These are phyloP conservation scores for Acer yangbiense DNA, from an alignment of 345 rosid species.

Conservation along the genomic window DNA sequence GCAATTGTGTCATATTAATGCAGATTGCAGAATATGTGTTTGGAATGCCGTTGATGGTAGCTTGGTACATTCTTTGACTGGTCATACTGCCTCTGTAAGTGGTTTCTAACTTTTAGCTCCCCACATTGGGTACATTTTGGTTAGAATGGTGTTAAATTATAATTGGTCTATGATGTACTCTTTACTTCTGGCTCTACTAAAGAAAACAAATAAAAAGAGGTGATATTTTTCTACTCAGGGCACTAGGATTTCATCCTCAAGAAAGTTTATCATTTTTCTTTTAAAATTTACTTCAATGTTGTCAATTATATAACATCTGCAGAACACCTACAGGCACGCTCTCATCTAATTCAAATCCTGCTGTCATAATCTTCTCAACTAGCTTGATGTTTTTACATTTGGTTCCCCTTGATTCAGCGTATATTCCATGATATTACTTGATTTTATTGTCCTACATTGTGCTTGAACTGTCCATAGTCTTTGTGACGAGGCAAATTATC, in stretches of 20 bases:
- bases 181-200: not conserved
- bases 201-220: not conserved
- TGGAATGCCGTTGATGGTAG: constrained; percentile 99
- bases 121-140: not conserved
- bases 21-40: constrained; percentile 99
- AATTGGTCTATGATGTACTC: not conserved
- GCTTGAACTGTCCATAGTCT: constrained; percentile 6
- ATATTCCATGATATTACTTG: constrained; percentile 1
- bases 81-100: constrained; percentile 94
- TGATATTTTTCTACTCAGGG: not conserved
- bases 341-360: constrained; percentile 4
- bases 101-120: constrained; percentile 9
- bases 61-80: constrained; percentile 94
- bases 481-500: not conserved
- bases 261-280: not conserved
- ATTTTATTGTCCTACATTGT: constrained; percentile 5
- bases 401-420: not conserved
- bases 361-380: not conserved
- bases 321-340: not conserved
- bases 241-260: not conserved
- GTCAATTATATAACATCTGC: not conserved
- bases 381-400: constrained; percentile 6
- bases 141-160: not conserved
- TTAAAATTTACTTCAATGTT: not conserved
- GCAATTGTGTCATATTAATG: constrained; percentile 26